Percentiles rank a stretch among this genome's conserved stretches.
These are phyloP conservation scores for Microdochium paspali DNA, from an alignment of 2,329 filamentous ascomycete species.

Conservation along the genomic window DNA sequence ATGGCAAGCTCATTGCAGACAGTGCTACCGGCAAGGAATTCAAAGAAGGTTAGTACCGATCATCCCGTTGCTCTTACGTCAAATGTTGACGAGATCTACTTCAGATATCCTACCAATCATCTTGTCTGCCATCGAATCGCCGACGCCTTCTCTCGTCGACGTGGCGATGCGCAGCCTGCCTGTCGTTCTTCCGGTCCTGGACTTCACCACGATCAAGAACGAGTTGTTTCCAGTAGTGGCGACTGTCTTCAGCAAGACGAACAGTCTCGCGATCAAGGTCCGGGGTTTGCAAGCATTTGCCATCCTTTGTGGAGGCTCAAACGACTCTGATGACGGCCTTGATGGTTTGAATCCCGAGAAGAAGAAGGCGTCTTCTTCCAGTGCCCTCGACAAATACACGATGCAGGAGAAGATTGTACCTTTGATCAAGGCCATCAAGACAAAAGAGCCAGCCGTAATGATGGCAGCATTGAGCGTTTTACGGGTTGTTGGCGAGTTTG, in stretches of 20 bases:
- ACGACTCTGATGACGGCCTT: conserved; percentile 59
- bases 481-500: conserved; percentile 69
- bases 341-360: conserved; percentile 55
- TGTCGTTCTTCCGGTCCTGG: conserved; percentile 74
- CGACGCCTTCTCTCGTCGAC: conserved; percentile 83
- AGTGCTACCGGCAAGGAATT: conserved; percentile 90
- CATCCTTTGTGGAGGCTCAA: conserved; percentile 73
- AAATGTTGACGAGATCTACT: conserved; percentile 11
- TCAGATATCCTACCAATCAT: conserved; percentile 82
- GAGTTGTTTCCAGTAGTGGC: conserved; percentile 92
- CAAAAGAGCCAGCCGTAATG: conserved; percentile 96
- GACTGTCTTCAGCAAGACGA: conserved; percentile 84
- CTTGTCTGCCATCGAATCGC: conserved; percentile 73
- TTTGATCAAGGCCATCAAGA: conserved; percentile 85
- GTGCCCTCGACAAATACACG: conserved; percentile 90
- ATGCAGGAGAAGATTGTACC: conserved; percentile 97
- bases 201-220: conserved; percentile 95
- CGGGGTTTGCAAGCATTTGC: conserved; percentile 84
- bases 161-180: conserved; percentile 72
- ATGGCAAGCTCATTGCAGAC: conserved; percentile 63
- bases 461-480: conserved; percentile 83
- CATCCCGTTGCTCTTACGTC: neutral
- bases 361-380: conserved; percentile 57
- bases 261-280: conserved; percentile 89
- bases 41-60: conserved; percentile 62